Conservation (phyloP, 106 monocot genomes). For the Alisma plantagoaquatica region DNA sequence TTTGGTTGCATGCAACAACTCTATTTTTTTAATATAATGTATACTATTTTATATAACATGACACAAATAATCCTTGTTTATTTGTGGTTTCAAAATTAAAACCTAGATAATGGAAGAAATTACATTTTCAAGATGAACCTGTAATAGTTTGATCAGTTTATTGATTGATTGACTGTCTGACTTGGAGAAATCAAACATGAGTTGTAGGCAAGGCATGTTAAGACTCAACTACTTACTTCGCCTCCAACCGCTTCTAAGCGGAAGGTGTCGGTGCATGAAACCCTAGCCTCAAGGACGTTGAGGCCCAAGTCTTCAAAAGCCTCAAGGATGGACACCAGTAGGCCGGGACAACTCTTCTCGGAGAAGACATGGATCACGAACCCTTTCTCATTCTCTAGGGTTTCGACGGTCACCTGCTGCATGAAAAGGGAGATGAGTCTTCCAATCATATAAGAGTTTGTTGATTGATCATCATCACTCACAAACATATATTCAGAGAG, state of each 20-base stretch:
- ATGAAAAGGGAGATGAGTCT: not conserved
- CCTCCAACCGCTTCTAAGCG: conserved; percentile 74
- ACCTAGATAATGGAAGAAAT: not conserved
- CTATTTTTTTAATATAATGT: too few relatives aligned
- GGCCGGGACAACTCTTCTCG: conserved; percentile 37
- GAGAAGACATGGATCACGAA: conserved; percentile 74
- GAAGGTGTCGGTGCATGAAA: conserved; percentile 71
- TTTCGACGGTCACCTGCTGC: conserved; percentile 52
- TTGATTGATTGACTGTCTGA: not conserved
- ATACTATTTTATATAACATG: too few relatives aligned
- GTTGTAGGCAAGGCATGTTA: not conserved
- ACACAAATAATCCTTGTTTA: too few relatives aligned
- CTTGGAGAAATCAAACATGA: not conserved
- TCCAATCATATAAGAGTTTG: not conserved
- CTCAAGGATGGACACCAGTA: conserved; percentile 60
- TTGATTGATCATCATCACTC: too few relatives aligned
- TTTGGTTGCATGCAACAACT: too few relatives aligned
- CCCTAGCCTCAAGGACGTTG: conserved; percentile 72
- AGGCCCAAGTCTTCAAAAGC: conserved; percentile 79
- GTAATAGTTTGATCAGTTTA: conserved; percentile 13
- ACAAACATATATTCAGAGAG: not conserved
- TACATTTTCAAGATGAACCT: not conserved
- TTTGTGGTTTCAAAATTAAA: not conserved
- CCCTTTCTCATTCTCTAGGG: conserved; percentile 64
- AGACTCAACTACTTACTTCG: conserved; percentile 86